Base-by-base conservation (phyloP, 495 filamentous ascomycete genomes). In the Trypethelium eluteriae region DNA sequence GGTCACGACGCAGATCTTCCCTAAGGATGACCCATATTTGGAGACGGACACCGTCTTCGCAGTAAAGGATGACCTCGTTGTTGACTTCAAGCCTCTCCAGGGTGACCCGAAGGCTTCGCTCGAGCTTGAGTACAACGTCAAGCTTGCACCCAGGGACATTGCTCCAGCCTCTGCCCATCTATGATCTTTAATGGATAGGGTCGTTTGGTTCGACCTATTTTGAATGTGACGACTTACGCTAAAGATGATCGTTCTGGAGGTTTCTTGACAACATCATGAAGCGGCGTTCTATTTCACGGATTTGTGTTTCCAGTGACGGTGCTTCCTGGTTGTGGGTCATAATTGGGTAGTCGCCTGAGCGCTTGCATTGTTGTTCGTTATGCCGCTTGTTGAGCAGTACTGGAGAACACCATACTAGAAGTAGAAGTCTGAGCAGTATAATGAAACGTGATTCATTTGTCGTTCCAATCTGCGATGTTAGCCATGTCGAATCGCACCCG, bases 1-100 rank as follows among this genome's bases (percentile, higher is more conserved):
- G 53, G 79, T 87, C 66, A 83, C 83, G 71, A 87, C 83, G 67
- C 85, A 87, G 76, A 81, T 88, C 74, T 88, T 86, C 76, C 84
- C 84, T 74, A 79, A 76, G 68, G 81, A 83, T 71, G 83, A 85
- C 76, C 81, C 82, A n/a, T 82, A 85, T 70, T 75, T 87, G 11
- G 76, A 78, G 66, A 84, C 82, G 68, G 85, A 88, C 77, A 84
- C 85, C 39, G 85, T 87, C 63, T 87, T 87, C 69, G 85, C 85
- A 9, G 85, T 88, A 73, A 88, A 88, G 78, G 80, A 85, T 66
- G 83, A 85, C 67, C 77, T 88, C 35, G 79, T 88, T 49, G 84
- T 88, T 25, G 83, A 87, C 68, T 87, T 88, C 75, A 80, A 77
- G 70, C 84, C 84, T 59, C 72, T 81, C 70, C 73, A 71, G 65